Percentiles rank a stretch among this genome's conserved stretches.
These are phyloP conservation scores for Achaetomiella virescens DNA, from an alignment of 495 filamentous ascomycete species.

Conservation along the genomic window DNA sequence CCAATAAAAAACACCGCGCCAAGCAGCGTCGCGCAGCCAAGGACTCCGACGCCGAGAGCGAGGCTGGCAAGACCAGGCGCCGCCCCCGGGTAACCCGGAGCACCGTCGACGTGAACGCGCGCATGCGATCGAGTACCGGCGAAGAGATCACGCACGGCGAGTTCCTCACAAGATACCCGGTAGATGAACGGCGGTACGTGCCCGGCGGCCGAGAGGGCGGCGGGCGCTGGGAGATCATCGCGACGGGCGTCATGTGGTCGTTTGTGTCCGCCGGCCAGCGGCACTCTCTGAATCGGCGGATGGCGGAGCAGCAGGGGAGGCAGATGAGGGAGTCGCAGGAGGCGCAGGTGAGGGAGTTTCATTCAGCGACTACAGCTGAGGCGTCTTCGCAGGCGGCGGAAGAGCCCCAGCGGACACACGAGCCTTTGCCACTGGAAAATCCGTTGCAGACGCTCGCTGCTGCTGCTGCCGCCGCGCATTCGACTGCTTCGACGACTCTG, in stretches of 20 bases:
- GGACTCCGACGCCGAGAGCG: background rate
- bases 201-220: background rate
- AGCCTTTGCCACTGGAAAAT: too few species aligned
- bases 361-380: too few species aligned
- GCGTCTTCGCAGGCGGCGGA: too few species aligned
- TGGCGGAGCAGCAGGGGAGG: background rate
- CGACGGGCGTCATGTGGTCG: slow-evolving; percentile 6
- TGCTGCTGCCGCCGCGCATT: background rate
- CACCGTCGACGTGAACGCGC: background rate
- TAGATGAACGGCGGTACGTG: background rate
- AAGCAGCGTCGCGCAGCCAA: too few species aligned
- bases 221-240: background rate
- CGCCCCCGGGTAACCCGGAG: background rate
- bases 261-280: background rate
- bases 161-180: background rate
- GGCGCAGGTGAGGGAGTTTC: too few species aligned
- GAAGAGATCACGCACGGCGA: slow-evolving; percentile 1
- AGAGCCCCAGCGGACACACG: too few species aligned
- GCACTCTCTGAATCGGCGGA: background rate
- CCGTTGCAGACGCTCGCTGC: background rate
- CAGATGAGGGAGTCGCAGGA: background rate
- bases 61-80: background rate
- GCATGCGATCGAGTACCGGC: background rate
- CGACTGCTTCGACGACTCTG: too few species aligned
- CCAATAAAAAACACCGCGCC: too few species aligned